Percentiles rank a stretch among this genome's conserved stretches.
phyloP scores from a whole-genome alignment of 2,329 filamentous ascomycete genomes.

The Scortechinia acanthostroma region DNA sequence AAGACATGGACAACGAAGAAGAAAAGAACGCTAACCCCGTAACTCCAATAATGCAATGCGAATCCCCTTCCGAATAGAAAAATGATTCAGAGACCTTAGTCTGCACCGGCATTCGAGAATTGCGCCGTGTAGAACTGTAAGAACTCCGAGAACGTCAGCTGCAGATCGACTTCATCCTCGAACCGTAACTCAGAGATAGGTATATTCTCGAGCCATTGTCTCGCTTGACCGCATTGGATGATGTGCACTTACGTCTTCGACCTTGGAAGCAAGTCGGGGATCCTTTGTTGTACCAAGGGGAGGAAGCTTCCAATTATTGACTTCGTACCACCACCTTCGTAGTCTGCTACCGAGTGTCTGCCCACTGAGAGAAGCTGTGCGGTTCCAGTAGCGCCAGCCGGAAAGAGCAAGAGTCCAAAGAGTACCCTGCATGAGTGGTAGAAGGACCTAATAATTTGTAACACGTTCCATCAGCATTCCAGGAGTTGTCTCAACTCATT shows the following conservation, averaged over 20 bases:
- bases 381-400: slow-evolving; percentile 89
- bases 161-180: too few relatives aligned
- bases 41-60: not conserved
- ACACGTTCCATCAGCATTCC: slow-evolving; percentile 2
- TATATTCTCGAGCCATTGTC: too few relatives aligned
- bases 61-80: not conserved
- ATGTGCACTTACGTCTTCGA: not conserved
- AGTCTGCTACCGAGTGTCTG: slow-evolving; percentile 69
- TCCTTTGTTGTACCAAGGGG: slow-evolving; percentile 13
- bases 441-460: slow-evolving; percentile 51
- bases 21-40: not conserved
- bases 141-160: not conserved
- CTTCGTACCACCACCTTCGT: slow-evolving; percentile 87
- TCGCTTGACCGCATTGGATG: too few relatives aligned
- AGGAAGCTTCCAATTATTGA: slow-evolving; percentile 82
- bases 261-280: not conserved
- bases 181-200: too few relatives aligned
- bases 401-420: slow-evolving; percentile 79
- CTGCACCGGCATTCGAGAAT: not conserved
- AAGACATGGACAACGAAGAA: too few relatives aligned
- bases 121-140: slow-evolving; percentile 1
- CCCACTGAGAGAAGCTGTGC: slow-evolving; percentile 69
- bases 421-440: slow-evolving; percentile 81
- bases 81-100: not conserved
- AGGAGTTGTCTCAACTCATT: not conserved